These are phyloP conservation scores for Penicillium mononematosum DNA, from an alignment of 495 filamentous ascomycete genomes.

Conservation along the genomic window DNA sequence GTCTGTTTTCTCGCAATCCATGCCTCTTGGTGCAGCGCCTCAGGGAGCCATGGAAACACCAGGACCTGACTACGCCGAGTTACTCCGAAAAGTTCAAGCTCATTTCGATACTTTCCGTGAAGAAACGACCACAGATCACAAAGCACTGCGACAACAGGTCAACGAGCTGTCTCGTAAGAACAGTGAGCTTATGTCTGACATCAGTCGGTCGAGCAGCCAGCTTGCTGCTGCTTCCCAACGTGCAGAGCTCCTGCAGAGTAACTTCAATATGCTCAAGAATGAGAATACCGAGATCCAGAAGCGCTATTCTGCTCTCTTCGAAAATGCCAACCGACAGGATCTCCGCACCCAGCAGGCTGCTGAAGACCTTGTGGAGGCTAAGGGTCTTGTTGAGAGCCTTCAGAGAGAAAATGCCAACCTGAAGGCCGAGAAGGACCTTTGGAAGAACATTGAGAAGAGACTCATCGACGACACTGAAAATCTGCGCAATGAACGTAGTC, in stretches of 20 bases:
- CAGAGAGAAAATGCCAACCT: slow-evolving; percentile 88
- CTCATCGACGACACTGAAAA: slow-evolving; percentile 81
- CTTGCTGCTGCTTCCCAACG: slow-evolving; percentile 77
- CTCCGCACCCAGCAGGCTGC: slow-evolving; percentile 84
- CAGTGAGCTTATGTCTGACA: slow-evolving; percentile 73
- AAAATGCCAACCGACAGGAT: slow-evolving; percentile 85
- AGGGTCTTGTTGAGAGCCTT: slow-evolving; percentile 77
- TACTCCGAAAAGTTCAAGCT: slow-evolving; percentile 79
- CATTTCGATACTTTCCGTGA: slow-evolving; percentile 89
- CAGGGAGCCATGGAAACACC: slow-evolving; percentile 43
- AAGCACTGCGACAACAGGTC: slow-evolving; percentile 79
- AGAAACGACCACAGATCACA: slow-evolving; percentile 75
- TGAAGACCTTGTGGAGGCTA: slow-evolving; percentile 87
- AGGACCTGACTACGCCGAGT: slow-evolving; percentile 62
- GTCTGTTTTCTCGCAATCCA: slow-evolving; percentile 65
- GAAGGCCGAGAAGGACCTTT: slow-evolving; percentile 87
- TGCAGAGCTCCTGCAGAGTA: slow-evolving; percentile 86
- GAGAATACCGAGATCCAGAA: slow-evolving; percentile 86
- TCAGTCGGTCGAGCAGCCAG: slow-evolving; percentile 73
- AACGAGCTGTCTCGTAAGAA: slow-evolving; percentile 81
- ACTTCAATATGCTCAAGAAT: slow-evolving; percentile 74
- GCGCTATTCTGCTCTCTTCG: slow-evolving; percentile 68
- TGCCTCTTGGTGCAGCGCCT: slow-evolving; percentile 46
- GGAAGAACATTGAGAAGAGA: slow-evolving; percentile 87
- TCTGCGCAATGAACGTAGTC: slow-evolving; percentile 75